Base-by-base conservation (phyloP, 495 filamentous ascomycete genomes). In the Lophium mytilinum region DNA sequence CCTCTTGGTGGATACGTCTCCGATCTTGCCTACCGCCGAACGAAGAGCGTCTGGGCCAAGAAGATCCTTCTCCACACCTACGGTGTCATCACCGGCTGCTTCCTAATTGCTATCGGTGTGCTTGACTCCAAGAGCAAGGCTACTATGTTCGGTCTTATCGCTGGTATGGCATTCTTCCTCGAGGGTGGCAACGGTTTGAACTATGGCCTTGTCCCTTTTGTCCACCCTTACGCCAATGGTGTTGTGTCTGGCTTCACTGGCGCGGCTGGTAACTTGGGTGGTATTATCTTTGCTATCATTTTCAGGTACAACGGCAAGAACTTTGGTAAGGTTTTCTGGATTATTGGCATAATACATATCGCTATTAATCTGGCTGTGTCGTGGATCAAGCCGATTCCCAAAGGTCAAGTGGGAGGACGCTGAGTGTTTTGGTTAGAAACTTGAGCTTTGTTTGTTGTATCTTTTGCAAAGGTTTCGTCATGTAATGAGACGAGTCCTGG, bases 361-460 rank as follows among this genome's bases (percentile, higher is more conserved):
- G 65, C 50, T 11, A 57, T 72, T 17, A 68, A 72, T 46, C 10
- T 68, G 9, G 56, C 66, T 14, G 60, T 69, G 7, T 56, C 48
- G 37, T 72, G 70, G 70, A 72, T 72, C 49, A 66, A 49, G 43
- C 70, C 70, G 42, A 66, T 71, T 51, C 68, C 68, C n/a, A 72
- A 66, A 56, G 60, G 67, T 10, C 69, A 71, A 57, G 63, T 69
- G 56, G 66, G 68, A 24, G 66, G 68, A n/a, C 34, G 55, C 34
- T 62, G 54, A 30, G 10, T 8, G 1, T 9, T 24, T 48, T 48
- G 6, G 24, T 30, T 6, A 6, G 24, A 30, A 6, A 30, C 24
- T 30, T 30, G 2, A 2, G 2, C 6, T 30, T 30, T 6, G 6
- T 30, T 30, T 30, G 24, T 30, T 30, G 24, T 30, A 30, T 30